Evolutionary conservation across 768 basidiomycete genomes (phyloP).

Genomic region (Scleroderma citrinum): DNA sequence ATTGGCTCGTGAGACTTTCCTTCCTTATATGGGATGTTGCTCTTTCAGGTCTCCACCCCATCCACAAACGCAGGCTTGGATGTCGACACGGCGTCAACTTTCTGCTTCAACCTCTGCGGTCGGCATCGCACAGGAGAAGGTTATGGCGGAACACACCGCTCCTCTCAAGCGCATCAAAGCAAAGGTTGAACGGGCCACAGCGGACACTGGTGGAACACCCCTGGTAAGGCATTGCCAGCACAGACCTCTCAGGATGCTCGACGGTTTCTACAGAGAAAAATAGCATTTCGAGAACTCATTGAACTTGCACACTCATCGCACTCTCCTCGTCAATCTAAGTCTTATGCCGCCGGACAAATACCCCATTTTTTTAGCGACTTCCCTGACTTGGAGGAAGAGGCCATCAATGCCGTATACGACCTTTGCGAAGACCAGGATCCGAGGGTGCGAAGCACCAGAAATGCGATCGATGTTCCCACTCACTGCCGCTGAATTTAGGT

Average conservation of each 20-base stretch:
- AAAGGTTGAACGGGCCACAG: constrained; percentile 41
- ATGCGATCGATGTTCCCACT: constrained; percentile 4
- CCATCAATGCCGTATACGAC: constrained; percentile 75
- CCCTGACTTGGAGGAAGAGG: constrained; percentile 65
- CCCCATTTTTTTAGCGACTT: constrained; percentile 58
- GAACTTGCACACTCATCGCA: constrained; percentile 44
- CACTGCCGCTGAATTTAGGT: constrained; percentile 37
- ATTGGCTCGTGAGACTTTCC: constrained; percentile 13
- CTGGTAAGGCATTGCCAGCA: constrained; percentile 28
- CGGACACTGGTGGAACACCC: constrained; percentile 31
- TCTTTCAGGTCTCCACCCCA: background rate
- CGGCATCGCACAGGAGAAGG: background rate
- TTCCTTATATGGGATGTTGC: constrained; percentile 14
- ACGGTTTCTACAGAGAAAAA: constrained; percentile 38
- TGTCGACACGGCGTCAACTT: background rate
- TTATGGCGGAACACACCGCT: constrained; percentile 17
- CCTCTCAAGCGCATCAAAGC: constrained; percentile 20
- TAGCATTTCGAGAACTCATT: constrained; percentile 49
- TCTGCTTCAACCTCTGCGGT: background rate
- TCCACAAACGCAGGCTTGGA: constrained; percentile 10
- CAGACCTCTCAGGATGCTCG: constrained; percentile 6
- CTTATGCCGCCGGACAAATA: constrained; percentile 53
- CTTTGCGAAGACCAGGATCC: constrained; percentile 64
- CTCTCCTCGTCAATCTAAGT: constrained; percentile 37
- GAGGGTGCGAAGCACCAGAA: constrained; percentile 32